Evolutionary conservation across 192 early-diverging fungal genomes (phyloP).

Genomic region (Coemansia sp.): DNA sequence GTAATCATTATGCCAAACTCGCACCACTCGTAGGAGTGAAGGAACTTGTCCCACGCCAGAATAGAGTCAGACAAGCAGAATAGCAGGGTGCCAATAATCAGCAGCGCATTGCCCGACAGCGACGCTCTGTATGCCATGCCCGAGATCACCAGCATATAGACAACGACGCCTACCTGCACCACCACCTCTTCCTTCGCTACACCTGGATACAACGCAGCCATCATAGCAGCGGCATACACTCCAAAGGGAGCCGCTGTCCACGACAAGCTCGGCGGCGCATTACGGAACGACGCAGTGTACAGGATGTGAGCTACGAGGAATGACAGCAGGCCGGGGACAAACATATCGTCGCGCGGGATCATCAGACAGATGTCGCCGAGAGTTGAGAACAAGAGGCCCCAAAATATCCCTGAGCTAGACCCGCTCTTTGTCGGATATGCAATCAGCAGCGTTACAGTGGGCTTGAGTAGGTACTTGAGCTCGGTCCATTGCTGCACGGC

Average conservation of each 20-base stretch:
- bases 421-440: constrained; percentile 16
- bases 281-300: constrained; percentile 22
- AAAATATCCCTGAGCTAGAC: constrained; percentile 6
- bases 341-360: constrained; percentile 30
- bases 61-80: constrained; percentile 50
- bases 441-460: constrained; percentile 36
- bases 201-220: constrained; percentile 14
- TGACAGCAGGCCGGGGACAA: constrained; percentile 38
- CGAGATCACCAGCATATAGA: constrained; percentile 30
- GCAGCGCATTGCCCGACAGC: constrained; percentile 19
- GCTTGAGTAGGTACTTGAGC: constrained; percentile 39
- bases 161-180: constrained; percentile 36
- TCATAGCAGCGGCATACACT: constrained; percentile 26
- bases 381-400: constrained; percentile 31
- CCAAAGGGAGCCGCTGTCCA: constrained; percentile 27
- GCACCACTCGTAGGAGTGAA: constrained; percentile 20
- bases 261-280: constrained; percentile 4
- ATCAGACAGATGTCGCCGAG: constrained; percentile 41
- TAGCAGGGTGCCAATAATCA: constrained; percentile 29
- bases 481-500: constrained; percentile 9
- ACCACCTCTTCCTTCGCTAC: constrained; percentile 18
- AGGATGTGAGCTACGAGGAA: constrained; percentile 42
- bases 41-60: constrained; percentile 44
- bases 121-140: constrained; percentile 39
- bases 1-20: constrained; percentile 43